A percentile compares a stretch with the other conserved stretches of the same genome.
phyloP scores from a whole-genome alignment of 768 basidiomycete genomes.

The Tricholoma bakamatsutake region DNA sequence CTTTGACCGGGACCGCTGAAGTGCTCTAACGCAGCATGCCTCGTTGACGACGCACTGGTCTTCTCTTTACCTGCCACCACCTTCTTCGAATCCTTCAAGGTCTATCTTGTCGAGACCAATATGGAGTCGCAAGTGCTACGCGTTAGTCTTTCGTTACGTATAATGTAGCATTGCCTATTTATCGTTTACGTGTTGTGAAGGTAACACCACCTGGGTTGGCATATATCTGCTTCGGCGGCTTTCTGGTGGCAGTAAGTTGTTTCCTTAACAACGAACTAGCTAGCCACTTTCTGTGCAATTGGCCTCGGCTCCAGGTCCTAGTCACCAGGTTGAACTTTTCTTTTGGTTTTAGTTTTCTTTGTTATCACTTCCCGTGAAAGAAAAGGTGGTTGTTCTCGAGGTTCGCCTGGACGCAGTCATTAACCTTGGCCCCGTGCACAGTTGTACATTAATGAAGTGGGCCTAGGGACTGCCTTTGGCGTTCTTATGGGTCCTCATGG shows the following conservation, averaged over 20 bases:
- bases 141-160: slow-evolving; percentile 20
- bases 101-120: not conserved
- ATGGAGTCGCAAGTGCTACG: slow-evolving; percentile 20
- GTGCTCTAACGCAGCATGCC: not conserved
- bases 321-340: not conserved
- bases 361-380: slow-evolving; percentile 77
- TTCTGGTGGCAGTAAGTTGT: slow-evolving; percentile 18
- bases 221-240: slow-evolving; percentile 59
- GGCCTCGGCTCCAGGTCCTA: not conserved
- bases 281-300: too few species aligned
- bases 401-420: not conserved
- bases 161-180: slow-evolving; percentile 5
- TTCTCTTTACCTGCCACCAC: not conserved
- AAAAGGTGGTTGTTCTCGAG: slow-evolving; percentile 45
- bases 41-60: not conserved
- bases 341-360: slow-evolving; percentile 63
- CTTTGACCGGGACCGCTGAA: too few species aligned
- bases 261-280: not conserved
- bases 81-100: not conserved
- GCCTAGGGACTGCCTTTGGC: slow-evolving; percentile 75
- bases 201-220: slow-evolving; percentile 46
- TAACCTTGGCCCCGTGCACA: slow-evolving; percentile 18
- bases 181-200: slow-evolving; percentile 32
- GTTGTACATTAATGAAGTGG: slow-evolving; percentile 91
- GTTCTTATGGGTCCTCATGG: slow-evolving; percentile 67